These are phyloP conservation scores for Phialophora expanda DNA, from an alignment of 2,329 filamentous ascomycete species.

Conservation along the genomic window DNA sequence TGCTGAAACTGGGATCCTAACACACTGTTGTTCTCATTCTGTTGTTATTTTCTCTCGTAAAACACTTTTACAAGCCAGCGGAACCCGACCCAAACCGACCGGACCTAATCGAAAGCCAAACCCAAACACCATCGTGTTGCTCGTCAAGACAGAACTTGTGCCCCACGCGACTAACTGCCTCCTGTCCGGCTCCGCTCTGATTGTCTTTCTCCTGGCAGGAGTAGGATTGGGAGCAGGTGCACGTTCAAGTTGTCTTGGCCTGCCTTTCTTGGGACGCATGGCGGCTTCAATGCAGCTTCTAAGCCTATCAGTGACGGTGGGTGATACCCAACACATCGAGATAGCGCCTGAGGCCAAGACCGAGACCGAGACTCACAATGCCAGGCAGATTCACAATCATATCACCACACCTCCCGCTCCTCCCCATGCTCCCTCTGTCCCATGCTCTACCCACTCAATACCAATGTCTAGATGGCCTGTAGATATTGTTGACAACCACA, in stretches of 20 bases:
- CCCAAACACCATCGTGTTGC: background rate
- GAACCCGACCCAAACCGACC: background rate
- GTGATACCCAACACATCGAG: background rate
- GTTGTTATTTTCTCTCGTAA: too few species aligned
- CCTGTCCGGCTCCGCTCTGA: background rate
- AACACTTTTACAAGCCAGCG: too few species aligned
- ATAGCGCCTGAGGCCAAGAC: background rate
- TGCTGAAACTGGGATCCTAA: too few species aligned
- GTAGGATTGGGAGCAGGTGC: too few species aligned
- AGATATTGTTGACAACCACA: conserved; percentile 21
- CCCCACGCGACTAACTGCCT: background rate
- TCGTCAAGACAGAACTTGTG: background rate
- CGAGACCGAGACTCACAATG: background rate
- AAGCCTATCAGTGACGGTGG: background rate
- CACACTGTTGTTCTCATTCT: too few species aligned
- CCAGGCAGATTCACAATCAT: too few species aligned
- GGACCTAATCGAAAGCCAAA: background rate
- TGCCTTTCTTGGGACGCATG: background rate
- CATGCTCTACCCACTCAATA: background rate
- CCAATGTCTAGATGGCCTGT: conserved; percentile 7
- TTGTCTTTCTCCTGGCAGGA: background rate
- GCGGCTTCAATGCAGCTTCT: background rate
- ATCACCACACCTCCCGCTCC: background rate
- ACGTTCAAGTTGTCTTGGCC: background rate
- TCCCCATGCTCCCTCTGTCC: background rate